Conservation (phyloP, 1,284 basidiomycete species). For the Ustilago lituana region DNA sequence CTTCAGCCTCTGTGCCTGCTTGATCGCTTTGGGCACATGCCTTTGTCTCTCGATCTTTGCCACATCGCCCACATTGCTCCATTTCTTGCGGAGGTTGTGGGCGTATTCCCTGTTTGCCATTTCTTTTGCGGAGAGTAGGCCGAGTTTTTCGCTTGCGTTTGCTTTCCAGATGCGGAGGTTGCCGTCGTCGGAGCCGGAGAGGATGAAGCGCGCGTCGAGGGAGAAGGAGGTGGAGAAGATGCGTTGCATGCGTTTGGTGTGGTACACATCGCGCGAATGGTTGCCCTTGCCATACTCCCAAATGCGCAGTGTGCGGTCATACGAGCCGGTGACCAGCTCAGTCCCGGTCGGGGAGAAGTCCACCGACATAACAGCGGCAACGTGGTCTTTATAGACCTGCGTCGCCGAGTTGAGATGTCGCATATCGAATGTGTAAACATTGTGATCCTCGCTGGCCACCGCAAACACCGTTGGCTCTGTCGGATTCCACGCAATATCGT, state of each 20-base stretch:
- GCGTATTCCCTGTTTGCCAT: conserved; percentile 92
- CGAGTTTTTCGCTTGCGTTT: conserved; percentile 89
- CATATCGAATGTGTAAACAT: conserved; percentile 97
- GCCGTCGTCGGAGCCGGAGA: conserved; percentile 95
- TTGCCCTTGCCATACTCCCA: conserved; percentile 90
- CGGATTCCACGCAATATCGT: conserved; percentile 92
- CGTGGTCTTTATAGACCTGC: conserved; percentile 97
- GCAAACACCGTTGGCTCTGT: conserved; percentile 90
- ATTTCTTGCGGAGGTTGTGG: conserved; percentile 85
- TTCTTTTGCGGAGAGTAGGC: conserved; percentile 89
- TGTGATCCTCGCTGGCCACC: conserved; percentile 96
- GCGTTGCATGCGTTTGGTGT: conserved; percentile 99
- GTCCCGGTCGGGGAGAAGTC: conserved; percentile 82
- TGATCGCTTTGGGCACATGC: conserved; percentile 88
- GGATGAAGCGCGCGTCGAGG: conserved; percentile 88
- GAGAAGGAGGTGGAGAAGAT: conserved; percentile 74
- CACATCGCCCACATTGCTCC: conserved; percentile 79
- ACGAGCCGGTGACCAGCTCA: conserved; percentile 93
- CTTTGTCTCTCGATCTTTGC: conserved; percentile 82
- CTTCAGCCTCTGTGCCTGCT: conserved; percentile 87
- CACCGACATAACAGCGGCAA: conserved; percentile 79
- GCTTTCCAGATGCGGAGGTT: conserved; percentile 98
- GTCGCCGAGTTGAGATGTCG: conserved; percentile 83
- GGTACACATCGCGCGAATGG: conserved; percentile 85
- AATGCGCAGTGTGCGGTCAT: conserved; percentile 92